phyloP scores from a whole-genome alignment of 768 basidiomycete species.

The Boletus speciosus region DNA sequence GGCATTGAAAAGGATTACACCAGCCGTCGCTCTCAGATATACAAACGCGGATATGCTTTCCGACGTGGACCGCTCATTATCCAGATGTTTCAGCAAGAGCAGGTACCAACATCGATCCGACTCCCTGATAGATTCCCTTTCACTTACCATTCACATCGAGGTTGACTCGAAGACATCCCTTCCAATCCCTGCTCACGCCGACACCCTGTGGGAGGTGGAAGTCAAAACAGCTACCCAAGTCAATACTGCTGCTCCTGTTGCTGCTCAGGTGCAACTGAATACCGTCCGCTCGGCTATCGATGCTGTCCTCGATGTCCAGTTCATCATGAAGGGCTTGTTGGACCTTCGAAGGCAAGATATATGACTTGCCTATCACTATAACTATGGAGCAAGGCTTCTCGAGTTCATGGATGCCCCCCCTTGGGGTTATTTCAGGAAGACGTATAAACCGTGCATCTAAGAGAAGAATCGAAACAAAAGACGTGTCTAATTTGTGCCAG shows the following conservation, averaged over 20 bases:
- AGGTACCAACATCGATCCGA: conserved; percentile 40
- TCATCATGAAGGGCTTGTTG: conserved; percentile 79
- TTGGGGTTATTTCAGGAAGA: neutral
- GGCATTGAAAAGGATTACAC: conserved; percentile 1
- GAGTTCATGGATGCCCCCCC: neutral
- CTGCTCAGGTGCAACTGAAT: conserved; percentile 50
- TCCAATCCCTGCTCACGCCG: conserved; percentile 72
- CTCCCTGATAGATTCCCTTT: neutral
- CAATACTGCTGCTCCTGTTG: conserved; percentile 49
- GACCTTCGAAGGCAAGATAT: conserved; percentile 75
- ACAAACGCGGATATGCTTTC: conserved; percentile 79
- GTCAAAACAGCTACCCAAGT: conserved; percentile 80
- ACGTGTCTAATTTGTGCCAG: neutral
- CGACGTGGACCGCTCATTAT: conserved; percentile 67
- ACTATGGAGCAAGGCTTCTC: neutral
- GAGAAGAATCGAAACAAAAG: neutral
- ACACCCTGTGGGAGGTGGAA: conserved; percentile 85
- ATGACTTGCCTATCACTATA: conserved; percentile 27
- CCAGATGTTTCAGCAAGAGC: conserved; percentile 84
- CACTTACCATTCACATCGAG: conserved; percentile 35
- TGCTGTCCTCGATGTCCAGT: conserved; percentile 75
- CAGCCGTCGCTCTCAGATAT: conserved; percentile 71
- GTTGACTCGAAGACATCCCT: conserved; percentile 72
- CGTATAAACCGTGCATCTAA: neutral
- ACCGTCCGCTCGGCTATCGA: conserved; percentile 70